Base-by-base conservation (phyloP, 2,329 filamentous ascomycete genomes). In the Dendrostoma leiphaemia region DNA sequence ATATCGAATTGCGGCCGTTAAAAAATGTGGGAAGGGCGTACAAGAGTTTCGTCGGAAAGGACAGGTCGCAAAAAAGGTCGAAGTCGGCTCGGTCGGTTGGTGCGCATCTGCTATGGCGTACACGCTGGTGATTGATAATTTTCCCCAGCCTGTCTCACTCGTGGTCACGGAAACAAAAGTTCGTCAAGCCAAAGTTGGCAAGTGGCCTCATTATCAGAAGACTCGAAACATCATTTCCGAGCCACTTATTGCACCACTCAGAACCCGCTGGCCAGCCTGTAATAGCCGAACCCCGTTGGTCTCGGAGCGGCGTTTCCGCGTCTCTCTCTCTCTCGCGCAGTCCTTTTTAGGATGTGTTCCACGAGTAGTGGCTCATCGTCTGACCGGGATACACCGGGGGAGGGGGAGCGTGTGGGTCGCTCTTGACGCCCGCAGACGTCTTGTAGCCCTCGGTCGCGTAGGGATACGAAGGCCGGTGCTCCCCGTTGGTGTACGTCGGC, bases 311-410 rank as follows among this genome's bases (percentile, higher is more conserved):
- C n/a, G n/a, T n/a, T n/a, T n/a, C n/a, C n/a, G n/a, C n/a, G n/a
- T n/a, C n/a, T n/a, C n/a, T n/a, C n/a, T n/a, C n/a, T n/a, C n/a
- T n/a, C n/a, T n/a, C n/a, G 13, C 29, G 29, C 7, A 31, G 29
- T 31, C 29, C 29, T 31, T 31, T 6, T 62, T 59, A 80, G 53
- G 75, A 79, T 48, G 74, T 70, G 59, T 76, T 81, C 81, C 81
- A 84, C 29, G 79, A 81, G 64, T 84, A 84, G 63, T 82, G 77
- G 64, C 74, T 77, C 66, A 82, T 71, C 46, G 69, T 71, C 28
- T 69, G 60, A 12, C 68, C 67, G 24, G 64, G 70, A 53, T 79
- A 79, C 23, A 70, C 64, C 19, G 70, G 65, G 3, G 72, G 69
- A 13, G 75, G 69, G 10, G 74, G 69, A 26, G 71, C 64, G 15